Evolutionary conservation across 1,139 yeast species (phyloP), one percentile per base, ranked within the genome.

Genomic region (Pichia sp.): DNA sequence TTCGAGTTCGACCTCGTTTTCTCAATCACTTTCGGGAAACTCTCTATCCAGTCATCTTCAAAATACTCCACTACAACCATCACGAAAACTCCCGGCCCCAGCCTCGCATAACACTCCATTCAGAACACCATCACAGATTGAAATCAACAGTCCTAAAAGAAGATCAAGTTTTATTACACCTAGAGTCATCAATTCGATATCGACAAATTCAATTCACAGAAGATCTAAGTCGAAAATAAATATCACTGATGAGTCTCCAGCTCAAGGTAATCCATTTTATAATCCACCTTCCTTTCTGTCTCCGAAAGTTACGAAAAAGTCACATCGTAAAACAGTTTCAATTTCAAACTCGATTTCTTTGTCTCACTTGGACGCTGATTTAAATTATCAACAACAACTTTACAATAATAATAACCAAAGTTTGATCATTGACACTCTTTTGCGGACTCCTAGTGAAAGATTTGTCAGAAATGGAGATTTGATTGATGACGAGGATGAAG

Each of bases 241-340:
- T 38, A 53, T 66, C 31, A 57, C 67, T 4, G 60, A 56, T 10
- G 55, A 55, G 41, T 57, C 62, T 9, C 63, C 64, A 9, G 48
- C 55, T n/a, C 54, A 54, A 39, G 61, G 62, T 40, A 71, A 73
- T 50, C 77, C 77, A n/a, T 72, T 72, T 52, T 70, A 68, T 53
- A 71, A 74, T 3, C 73, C 77, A 2, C 65, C 69, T 3, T 61
- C 72, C 29, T 56, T 57, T 48, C 56, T 68, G 41, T 67, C 75
- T 3, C 77, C 77, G 2, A 65, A 65, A 49, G 60, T 66, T 41
- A 44, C 53, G 31, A 56, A 58, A 28, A 53, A 50, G 42, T 35
- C 49, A 27, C 61, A 60, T 45, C 53, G 54, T 33, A 60, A 60
- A 39, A 59, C 55, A 33, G 50, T 54, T 35, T 57, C 62, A 11